phyloP scores from a whole-genome alignment of 805 yeast species.

The Candida peoriensis region DNA sequence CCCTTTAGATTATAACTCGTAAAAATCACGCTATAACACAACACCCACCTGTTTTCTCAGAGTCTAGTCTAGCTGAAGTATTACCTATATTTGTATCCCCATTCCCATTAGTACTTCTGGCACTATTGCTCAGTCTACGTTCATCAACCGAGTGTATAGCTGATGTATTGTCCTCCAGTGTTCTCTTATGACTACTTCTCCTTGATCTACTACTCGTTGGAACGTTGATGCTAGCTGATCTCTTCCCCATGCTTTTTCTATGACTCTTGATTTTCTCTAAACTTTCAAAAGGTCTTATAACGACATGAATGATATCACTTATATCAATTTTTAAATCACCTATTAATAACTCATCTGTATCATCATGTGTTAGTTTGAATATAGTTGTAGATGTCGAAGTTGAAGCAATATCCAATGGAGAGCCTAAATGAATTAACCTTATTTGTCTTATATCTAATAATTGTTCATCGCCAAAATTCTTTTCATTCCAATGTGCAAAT shows the following conservation, averaged over 20 bases:
- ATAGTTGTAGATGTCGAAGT: slow-evolving; percentile 2
- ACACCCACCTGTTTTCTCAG: slow-evolving; percentile 9
- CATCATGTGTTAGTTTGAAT: slow-evolving; percentile 3
- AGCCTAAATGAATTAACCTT: slow-evolving; percentile 28
- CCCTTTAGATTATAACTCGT: too few species aligned
- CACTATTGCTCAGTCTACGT: too few species aligned
- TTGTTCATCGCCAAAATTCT: background rate
- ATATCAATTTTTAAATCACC: slow-evolving; percentile 14
- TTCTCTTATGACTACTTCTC: too few species aligned
- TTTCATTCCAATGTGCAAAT: background rate
- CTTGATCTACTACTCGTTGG: too few species aligned
- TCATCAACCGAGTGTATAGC: too few species aligned
- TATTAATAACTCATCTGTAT: background rate
- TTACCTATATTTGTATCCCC: too few species aligned
- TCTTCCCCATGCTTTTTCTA: background rate
- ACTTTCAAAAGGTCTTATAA: slow-evolving; percentile 23
- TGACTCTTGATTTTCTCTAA: slow-evolving; percentile 1
- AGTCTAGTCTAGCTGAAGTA: too few species aligned
- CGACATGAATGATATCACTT: slow-evolving; percentile 27
- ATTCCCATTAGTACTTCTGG: too few species aligned
- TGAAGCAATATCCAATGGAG: slow-evolving; percentile 17
- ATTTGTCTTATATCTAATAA: slow-evolving; percentile 6
- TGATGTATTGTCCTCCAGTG: too few species aligned
- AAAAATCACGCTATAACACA: slow-evolving; percentile 11
- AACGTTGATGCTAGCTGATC: background rate